Base-by-base conservation (phyloP, 768 basidiomycete species). In the Leucocoprinus sp. region DNA sequence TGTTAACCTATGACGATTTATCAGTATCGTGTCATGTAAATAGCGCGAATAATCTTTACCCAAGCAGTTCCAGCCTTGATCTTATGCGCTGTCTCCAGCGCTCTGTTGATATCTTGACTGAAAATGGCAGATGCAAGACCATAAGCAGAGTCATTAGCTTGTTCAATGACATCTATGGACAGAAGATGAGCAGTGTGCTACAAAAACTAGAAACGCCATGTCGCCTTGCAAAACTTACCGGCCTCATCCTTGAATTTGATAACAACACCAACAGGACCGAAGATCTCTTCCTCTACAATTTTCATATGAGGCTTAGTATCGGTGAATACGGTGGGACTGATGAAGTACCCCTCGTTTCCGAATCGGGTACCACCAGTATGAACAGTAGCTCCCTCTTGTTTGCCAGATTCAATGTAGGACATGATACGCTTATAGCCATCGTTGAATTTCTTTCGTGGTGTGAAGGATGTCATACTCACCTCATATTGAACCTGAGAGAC, bases 61-160 rank as follows among this genome's bases (percentile, higher is more conserved):
- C 75, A 85, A 14, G 68, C 67, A 8, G 79, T 82, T 26, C 84
- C 83, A 3, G 83, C 80, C 52, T 82, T 73, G 47, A 93, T 63
- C 48, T 62, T 65, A 60, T 84, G 74, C 21, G 86, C 80, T 9
- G 79, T 73, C 42, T 63, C 61, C 46, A 90, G 64, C 2, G 82
- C 87, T 26, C 81, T 71, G 42, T 67, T 75, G 59, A 86, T 61
- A 66, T 91, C 71, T 55, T 71, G 65, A 37, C 83, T 75, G 68
- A 87, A 88, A 45, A 93, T 75, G 6, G 84, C 80, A 2, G 81
- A 78, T 5, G 84, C 87, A 22, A 92, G 74, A 33, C 91, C 91
- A 64, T 89, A 89, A 2, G 40, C 68, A 0, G 82, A 80, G 58
- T 90, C 78, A 66, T 93, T 93, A 33, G 86, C 90, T 58, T 71